A percentile compares a stretch with the other conserved stretches of the same genome.
Conservation (phyloP, 2,329 filamentous ascomycete genomes). For the Pseudogymnoascus sp. region DNA sequence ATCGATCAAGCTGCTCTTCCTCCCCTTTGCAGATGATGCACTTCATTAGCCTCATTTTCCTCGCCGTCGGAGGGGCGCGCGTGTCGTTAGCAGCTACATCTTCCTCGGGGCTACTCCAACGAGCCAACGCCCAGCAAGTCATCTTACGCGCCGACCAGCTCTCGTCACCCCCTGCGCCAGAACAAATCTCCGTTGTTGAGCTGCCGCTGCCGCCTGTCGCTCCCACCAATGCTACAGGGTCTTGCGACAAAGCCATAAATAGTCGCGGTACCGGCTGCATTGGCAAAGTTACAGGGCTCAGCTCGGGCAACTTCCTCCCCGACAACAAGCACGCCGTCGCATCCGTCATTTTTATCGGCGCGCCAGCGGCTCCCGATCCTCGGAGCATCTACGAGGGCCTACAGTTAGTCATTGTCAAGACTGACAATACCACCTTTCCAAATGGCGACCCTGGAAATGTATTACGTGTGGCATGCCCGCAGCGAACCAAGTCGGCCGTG, state of each 20-base stretch:
- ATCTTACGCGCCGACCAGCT: not conserved
- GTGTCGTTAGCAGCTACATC: not conserved
- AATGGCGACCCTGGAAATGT: slow-evolving; percentile 43
- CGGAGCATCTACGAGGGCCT: slow-evolving; percentile 36
- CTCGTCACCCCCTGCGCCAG: slow-evolving; percentile 24
- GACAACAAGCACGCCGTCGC: slow-evolving; percentile 38
- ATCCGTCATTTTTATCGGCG: slow-evolving; percentile 36
- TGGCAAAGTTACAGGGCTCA: slow-evolving; percentile 17
- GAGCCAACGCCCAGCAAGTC: not conserved
- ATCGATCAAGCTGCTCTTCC: not conserved
- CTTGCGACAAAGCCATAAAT: slow-evolving; percentile 31
- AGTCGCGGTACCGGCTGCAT: slow-evolving; percentile 35
- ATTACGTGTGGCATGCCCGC: slow-evolving; percentile 37
- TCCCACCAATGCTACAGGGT: slow-evolving; percentile 21
- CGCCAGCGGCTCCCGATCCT: slow-evolving; percentile 33
- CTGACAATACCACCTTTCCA: slow-evolving; percentile 34
- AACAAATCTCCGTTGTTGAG: slow-evolving; percentile 31
- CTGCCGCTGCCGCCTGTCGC: slow-evolving; percentile 34
- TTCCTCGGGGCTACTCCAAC: not conserved
- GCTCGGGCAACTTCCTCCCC: slow-evolving; percentile 33
- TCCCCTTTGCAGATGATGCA: not conserved
- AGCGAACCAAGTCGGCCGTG: slow-evolving; percentile 26
- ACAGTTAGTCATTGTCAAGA: slow-evolving; percentile 38
- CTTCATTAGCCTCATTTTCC: not conserved
- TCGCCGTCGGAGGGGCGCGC: not conserved